phyloP scores from a whole-genome alignment of 345 rosid species.

The Eucalyptus globulus region DNA sequence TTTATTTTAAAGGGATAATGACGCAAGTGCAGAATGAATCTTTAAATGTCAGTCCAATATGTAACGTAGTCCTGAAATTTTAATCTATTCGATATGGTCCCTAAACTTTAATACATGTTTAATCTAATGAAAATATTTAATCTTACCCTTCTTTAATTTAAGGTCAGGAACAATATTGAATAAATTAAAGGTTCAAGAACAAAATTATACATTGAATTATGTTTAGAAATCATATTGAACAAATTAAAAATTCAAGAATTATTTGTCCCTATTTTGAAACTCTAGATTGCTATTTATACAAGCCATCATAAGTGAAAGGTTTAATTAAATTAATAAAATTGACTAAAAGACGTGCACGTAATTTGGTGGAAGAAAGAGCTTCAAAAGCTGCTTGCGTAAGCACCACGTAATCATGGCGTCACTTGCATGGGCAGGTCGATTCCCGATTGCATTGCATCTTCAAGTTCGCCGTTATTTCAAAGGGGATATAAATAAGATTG shows the following conservation, averaged over 20 bases:
- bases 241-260: no score
- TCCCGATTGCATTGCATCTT: not conserved
- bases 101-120: rapidly evolving
- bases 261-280: not conserved
- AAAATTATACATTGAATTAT: rapidly evolving
- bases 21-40: rapidly evolving
- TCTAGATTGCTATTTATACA: not conserved
- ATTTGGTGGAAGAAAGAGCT: not conserved
- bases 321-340: not conserved
- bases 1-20: not conserved
- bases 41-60: rapidly evolving
- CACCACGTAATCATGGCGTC: not conserved
- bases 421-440: not conserved
- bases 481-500: not conserved
- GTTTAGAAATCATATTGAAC: rapidly evolving
- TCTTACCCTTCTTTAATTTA: rapidly evolving
- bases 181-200: rapidly evolving
- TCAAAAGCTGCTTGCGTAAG: not conserved
- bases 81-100: no score
- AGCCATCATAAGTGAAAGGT: not conserved
- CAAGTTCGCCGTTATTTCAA: not conserved
- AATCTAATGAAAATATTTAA: no score
- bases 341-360: not conserved
- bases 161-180: rapidly evolving
- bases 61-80: rapidly evolving